Percentiles rank a stretch among this genome's conserved stretches.
Conservation (phyloP, 2,329 filamentous ascomycete genomes). For the Leptographium lundbergii region DNA sequence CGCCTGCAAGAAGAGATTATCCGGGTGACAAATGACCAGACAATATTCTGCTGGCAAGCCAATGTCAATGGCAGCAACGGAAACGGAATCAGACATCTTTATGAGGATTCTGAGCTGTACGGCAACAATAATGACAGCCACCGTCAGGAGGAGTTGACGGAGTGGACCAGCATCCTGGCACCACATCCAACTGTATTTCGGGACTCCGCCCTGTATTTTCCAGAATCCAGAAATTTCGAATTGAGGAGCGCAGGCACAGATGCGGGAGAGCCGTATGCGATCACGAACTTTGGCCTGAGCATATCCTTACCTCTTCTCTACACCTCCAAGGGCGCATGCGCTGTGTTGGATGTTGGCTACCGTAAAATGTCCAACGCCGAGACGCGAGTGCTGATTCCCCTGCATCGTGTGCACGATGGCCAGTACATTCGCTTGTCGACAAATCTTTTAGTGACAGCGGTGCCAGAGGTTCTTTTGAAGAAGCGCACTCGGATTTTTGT, state of each 20-base stretch:
- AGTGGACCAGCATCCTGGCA: conserved; percentile 10
- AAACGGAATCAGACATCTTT: not conserved
- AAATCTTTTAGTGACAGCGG: conserved; percentile 3
- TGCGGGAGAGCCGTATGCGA: conserved; percentile 2
- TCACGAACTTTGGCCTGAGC: conserved; percentile 11
- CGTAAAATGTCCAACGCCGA: not conserved
- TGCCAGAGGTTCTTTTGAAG: not conserved
- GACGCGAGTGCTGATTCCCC: not conserved
- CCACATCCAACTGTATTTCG: conserved; percentile 8
- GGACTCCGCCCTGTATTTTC: conserved; percentile 3
- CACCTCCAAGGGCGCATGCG: conserved; percentile 7
- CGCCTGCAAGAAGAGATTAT: conserved; percentile 18
- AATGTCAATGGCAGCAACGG: not conserved
- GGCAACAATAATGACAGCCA: not conserved
- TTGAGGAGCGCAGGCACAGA: not conserved
- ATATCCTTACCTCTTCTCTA: conserved; percentile 8
- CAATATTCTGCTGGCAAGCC: conserved; percentile 17
- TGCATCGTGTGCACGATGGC: conserved; percentile 4
- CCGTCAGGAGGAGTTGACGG: not conserved
- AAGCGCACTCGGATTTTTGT: conserved; percentile 5
- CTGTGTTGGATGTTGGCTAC: conserved; percentile 6
- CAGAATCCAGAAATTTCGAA: not conserved
- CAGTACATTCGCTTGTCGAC: conserved; percentile 7
- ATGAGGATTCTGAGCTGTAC: not conserved
- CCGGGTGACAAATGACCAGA: conserved; percentile 15